These are phyloP conservation scores for Phytophthora citrophthora DNA, from an alignment of 352 stramenopile species.

Conservation along the genomic window DNA sequence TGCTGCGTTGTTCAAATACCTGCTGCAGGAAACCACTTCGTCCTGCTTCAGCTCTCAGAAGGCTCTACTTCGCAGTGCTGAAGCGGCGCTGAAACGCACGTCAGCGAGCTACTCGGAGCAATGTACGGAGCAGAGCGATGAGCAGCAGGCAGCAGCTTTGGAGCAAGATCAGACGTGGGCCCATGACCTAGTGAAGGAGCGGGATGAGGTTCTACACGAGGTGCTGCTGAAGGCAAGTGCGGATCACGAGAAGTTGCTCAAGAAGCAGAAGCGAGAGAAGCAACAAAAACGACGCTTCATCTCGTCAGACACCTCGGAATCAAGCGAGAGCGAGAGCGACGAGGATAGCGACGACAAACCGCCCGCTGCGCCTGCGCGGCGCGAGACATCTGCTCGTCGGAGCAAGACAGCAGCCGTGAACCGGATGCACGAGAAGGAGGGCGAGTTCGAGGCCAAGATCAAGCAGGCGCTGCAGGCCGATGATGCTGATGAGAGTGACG, in stretches of 20 bases:
- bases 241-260: constrained; percentile 43
- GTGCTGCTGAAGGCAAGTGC: constrained; percentile 45
- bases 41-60: constrained; percentile 52
- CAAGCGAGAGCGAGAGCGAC: constrained; percentile 44
- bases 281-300: constrained; percentile 23
- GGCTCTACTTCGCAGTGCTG: constrained; percentile 50
- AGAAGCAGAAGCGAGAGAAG: constrained; percentile 46
- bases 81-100: constrained; percentile 53
- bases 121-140: constrained; percentile 23
- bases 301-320: constrained; percentile 32
- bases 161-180: constrained; percentile 64
- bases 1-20: constrained; percentile 52
- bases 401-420: constrained; percentile 65
- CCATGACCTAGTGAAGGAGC: constrained; percentile 50
- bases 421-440: constrained; percentile 65
- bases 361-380: constrained; percentile 17
- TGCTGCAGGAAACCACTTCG: constrained; percentile 54
- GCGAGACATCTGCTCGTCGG: constrained; percentile 53
- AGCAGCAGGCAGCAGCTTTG: constrained; percentile 24
- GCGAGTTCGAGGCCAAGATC: constrained; percentile 63
- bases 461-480: constrained; percentile 59
- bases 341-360: constrained; percentile 31
- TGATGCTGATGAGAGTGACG: constrained; percentile 46
- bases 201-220: constrained; percentile 39
- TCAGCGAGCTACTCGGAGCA: constrained; percentile 44